A percentile compares a stretch with the other conserved stretches of the same genome.
Evolutionary conservation across 2,329 filamentous ascomycete genomes (phyloP).

Genomic region (Colletotrichum chlorophyti): DNA sequence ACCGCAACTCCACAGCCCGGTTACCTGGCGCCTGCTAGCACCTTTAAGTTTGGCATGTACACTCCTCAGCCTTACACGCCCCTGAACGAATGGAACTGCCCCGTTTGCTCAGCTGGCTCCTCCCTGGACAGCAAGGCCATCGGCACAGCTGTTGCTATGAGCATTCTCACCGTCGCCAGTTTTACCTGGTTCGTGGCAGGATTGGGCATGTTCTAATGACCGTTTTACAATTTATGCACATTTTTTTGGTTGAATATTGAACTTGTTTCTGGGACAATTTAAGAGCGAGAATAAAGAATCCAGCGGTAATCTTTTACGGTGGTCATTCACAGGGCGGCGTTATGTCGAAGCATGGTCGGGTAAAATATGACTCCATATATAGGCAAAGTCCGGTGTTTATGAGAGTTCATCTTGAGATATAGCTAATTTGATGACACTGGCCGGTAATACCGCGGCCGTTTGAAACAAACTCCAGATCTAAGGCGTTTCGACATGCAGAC

Average conservation of each 20-base stretch:
- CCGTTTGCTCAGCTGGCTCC: conserved; percentile 60
- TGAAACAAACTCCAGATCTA: not conserved
- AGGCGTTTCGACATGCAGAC: not conserved
- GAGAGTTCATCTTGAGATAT: conserved; percentile 18
- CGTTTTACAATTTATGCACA: conserved; percentile 1
- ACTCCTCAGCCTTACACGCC: conserved; percentile 56
- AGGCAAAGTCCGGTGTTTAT: conserved; percentile 22
- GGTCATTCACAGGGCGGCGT: conserved; percentile 21
- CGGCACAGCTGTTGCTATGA: conserved; percentile 60
- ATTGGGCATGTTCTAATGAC: conserved; percentile 42
- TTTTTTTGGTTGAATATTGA: conserved; percentile 15
- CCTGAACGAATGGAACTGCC: conserved; percentile 60
- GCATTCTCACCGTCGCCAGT: conserved; percentile 61
- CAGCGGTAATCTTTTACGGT: conserved; percentile 25
- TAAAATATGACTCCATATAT: conserved; percentile 26
- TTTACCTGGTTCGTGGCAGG: conserved; percentile 67
- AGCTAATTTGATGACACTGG: conserved; percentile 25
- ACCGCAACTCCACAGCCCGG: conserved; percentile 60
- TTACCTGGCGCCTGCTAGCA: conserved; percentile 57
- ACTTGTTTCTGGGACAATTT: not conserved
- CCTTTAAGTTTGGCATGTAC: conserved; percentile 67
- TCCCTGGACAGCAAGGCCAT: conserved; percentile 55
- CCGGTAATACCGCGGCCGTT: not conserved
- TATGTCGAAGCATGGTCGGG: conserved; percentile 21
- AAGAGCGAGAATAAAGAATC: conserved; percentile 12